Evolutionary conservation across 2,329 filamentous ascomycete genomes (phyloP).

Genomic region (Phialophora tarda): DNA sequence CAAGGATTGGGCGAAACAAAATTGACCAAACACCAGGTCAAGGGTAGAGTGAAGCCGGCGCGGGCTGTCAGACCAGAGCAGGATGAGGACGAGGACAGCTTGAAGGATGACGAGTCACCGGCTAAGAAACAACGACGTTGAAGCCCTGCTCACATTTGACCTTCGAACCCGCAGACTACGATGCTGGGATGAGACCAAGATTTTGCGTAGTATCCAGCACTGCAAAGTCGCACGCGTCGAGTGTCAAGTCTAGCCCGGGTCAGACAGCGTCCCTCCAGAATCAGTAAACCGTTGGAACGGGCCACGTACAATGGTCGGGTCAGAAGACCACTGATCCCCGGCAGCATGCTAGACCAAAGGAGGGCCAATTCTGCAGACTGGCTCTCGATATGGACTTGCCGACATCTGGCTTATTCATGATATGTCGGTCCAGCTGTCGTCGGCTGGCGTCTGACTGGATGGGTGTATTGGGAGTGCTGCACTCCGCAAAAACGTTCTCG

Average conservation of each 20-base stretch:
- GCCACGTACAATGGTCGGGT: neutral
- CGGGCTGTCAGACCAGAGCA: slow-evolving; percentile 18
- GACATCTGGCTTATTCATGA: neutral
- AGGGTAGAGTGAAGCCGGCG: slow-evolving; percentile 33
- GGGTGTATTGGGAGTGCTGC: neutral
- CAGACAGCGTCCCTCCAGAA: too few species aligned
- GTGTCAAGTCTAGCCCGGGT: too few species aligned
- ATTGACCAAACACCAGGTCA: slow-evolving; percentile 35
- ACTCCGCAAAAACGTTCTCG: neutral
- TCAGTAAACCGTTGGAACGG: neutral
- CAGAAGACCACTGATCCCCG: neutral
- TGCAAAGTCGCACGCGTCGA: neutral
- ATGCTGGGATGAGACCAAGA: neutral
- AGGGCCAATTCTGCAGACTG: neutral
- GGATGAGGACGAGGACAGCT: slow-evolving; percentile 28
- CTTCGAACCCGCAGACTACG: neutral
- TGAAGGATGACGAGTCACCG: slow-evolving; percentile 28
- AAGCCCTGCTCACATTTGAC: slow-evolving; percentile 1
- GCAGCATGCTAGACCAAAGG: neutral
- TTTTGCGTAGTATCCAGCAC: neutral
- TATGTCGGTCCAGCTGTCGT: neutral
- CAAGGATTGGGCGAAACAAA: slow-evolving; percentile 29
- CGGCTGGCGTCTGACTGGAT: neutral
- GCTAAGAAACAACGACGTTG: slow-evolving; percentile 31
- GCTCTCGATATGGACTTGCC: neutral